These are phyloP conservation scores for Talaromyces islandicus DNA, from an alignment of 2,329 filamentous ascomycete species.

Conservation along the genomic window DNA sequence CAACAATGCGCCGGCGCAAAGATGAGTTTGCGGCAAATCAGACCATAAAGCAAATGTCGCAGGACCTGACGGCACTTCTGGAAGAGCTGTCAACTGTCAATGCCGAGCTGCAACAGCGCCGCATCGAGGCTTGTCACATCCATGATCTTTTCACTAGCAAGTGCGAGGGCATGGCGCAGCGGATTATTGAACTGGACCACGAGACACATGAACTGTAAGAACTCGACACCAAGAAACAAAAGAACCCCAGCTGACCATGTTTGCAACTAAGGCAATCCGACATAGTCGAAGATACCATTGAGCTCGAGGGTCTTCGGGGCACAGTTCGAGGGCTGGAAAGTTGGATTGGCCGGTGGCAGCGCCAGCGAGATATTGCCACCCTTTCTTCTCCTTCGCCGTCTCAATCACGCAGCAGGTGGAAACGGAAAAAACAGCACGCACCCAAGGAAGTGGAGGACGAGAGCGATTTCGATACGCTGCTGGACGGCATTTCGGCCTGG, in stretches of 20 bases:
- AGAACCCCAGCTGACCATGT: not conserved
- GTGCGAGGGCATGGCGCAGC: slow-evolving; percentile 52
- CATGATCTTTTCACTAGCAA: slow-evolving; percentile 55
- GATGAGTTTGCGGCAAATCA: not conserved
- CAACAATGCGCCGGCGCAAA: not conserved
- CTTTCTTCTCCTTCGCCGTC: not conserved
- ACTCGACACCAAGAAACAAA: not conserved
- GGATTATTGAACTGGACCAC: slow-evolving; percentile 55
- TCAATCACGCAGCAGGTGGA: slow-evolving; percentile 12
- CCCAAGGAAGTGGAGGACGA: slow-evolving; percentile 14
- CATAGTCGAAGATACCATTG: slow-evolving; percentile 26
- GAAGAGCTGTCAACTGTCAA: slow-evolving; percentile 21
- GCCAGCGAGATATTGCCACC: slow-evolving; percentile 13
- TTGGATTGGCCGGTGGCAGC: slow-evolving; percentile 25
- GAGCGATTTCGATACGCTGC: slow-evolving; percentile 22
- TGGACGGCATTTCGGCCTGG: slow-evolving; percentile 38
- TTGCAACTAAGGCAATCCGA: slow-evolving; percentile 19
- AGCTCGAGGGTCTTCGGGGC: slow-evolving; percentile 30
- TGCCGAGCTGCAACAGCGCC: slow-evolving; percentile 21
- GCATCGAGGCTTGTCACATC: slow-evolving; percentile 47
- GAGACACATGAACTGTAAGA: slow-evolving; percentile 53
- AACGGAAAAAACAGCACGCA: slow-evolving; percentile 1
- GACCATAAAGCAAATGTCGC: slow-evolving; percentile 4
- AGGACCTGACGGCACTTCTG: slow-evolving; percentile 18
- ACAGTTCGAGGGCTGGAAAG: slow-evolving; percentile 29